A percentile compares a stretch with the other conserved stretches of the same genome.
Conservation (phyloP, 768 basidiomycete genomes). For the Tulasnella sp. region DNA sequence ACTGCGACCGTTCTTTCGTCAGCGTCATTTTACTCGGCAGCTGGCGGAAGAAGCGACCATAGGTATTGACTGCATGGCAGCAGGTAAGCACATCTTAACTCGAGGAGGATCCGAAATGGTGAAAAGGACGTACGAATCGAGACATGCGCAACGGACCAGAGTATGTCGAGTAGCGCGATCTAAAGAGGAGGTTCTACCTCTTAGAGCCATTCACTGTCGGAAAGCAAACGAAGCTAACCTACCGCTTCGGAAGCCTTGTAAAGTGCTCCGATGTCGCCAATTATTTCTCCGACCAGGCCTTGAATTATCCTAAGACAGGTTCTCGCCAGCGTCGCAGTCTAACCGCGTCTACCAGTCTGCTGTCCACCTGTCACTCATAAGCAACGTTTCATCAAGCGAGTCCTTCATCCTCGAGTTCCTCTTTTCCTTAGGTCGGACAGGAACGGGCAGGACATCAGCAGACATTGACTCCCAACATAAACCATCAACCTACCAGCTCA, state of each 20-base stretch:
- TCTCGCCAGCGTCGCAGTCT: neutral
- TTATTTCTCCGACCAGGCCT: conserved; percentile 70
- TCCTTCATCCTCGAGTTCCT: conserved; percentile 89
- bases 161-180: conserved; percentile 87
- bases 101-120: too few species aligned
- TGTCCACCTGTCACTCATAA: conserved; percentile 75
- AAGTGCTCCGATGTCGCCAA: conserved; percentile 73
- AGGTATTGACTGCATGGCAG: conserved; percentile 49
- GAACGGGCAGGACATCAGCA: too few species aligned
- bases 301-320: conserved; percentile 65
- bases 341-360: neutral
- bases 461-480: too few species aligned
- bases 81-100: too few species aligned
- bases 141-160: conserved; percentile 84
- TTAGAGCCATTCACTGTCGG: neutral
- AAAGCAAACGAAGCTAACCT: conserved; percentile 36
- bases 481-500: conserved; percentile 61
- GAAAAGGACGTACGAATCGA: conserved; percentile 65
- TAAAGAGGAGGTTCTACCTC: conserved; percentile 40
- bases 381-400: conserved; percentile 84
- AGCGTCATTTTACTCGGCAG: neutral
- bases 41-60: conserved; percentile 41
- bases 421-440: conserved; percentile 63
- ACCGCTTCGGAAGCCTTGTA: conserved; percentile 93
- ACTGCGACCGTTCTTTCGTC: conserved; percentile 50